phyloP scores from a whole-genome alignment of 2,329 filamentous ascomycete genomes.

The Cordyceps javanica region DNA sequence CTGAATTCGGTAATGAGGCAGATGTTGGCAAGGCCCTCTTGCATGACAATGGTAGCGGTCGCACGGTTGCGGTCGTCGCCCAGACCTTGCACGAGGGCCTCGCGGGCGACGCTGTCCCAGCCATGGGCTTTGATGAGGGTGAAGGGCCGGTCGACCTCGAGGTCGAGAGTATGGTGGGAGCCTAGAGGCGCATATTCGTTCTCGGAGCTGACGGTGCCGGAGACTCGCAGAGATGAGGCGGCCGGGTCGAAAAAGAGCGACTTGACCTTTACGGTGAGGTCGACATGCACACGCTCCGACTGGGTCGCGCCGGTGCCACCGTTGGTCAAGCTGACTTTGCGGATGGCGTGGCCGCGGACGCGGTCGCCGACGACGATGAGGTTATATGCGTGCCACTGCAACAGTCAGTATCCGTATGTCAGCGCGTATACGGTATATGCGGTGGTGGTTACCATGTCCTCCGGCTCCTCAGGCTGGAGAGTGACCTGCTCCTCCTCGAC shows the following conservation, averaged over 20 bases:
- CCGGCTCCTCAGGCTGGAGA: conserved; percentile 38
- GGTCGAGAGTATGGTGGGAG: conserved; percentile 60
- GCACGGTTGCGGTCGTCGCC: conserved; percentile 74
- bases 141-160: conserved; percentile 84
- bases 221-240: conserved; percentile 49
- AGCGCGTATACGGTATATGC: neutral
- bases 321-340: conserved; percentile 46
- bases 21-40: conserved; percentile 78
- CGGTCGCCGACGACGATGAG: conserved; percentile 49
- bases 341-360: conserved; percentile 48
- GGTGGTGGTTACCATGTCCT: conserved; percentile 36
- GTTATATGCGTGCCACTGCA: conserved; percentile 55
- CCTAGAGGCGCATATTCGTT: conserved; percentile 48
- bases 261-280: conserved; percentile 51
- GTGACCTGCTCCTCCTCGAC: conserved; percentile 36
- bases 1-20: conserved; percentile 77
- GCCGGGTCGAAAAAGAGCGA: conserved; percentile 53
- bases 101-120: conserved; percentile 85
- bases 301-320: conserved; percentile 42
- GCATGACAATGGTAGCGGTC: conserved; percentile 87
- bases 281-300: conserved; percentile 49
- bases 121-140: conserved; percentile 75
- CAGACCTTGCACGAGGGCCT: conserved; percentile 71
- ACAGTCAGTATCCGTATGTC: neutral
- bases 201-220: conserved; percentile 47